Percentiles rank a stretch among this genome's conserved stretches.
Conservation (phyloP, 352 stramenopile species). For the Globisporangium paroecandrum region DNA sequence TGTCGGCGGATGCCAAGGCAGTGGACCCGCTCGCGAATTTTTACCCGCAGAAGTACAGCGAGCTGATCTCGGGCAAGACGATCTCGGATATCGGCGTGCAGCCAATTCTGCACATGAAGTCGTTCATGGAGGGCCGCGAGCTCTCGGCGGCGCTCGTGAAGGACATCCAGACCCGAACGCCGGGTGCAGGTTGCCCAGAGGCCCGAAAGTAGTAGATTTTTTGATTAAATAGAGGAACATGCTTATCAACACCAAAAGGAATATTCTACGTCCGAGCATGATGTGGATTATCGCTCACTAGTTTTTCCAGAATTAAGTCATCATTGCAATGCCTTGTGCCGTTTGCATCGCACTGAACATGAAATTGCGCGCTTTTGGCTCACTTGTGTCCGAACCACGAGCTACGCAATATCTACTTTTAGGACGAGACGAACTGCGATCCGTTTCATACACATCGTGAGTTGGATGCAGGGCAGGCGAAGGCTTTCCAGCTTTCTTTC, state of each 20-base stretch:
- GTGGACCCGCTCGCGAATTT: constrained; percentile 82
- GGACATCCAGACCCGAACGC: constrained; percentile 74
- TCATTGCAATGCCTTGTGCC: no score
- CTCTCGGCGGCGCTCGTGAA: constrained; percentile 84
- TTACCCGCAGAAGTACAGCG: constrained; percentile 90
- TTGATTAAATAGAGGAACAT: background rate
- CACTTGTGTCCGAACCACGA: background rate
- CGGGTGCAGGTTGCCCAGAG: constrained; percentile 55
- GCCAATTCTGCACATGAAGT: constrained; percentile 97
- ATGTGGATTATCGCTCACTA: no score
- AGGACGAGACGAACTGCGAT: background rate
- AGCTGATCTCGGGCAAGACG: constrained; percentile 86
- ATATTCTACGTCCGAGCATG: background rate
- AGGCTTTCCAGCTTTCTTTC: background rate
- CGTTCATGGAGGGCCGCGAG: constrained; percentile 90
- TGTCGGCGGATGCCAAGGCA: constrained; percentile 29
- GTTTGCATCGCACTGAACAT: background rate
- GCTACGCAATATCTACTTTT: background rate
- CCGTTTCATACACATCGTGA: background rate
- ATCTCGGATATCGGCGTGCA: constrained; percentile 92
- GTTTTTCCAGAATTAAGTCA: no score
- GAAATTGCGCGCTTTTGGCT: background rate
- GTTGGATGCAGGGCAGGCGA: background rate
- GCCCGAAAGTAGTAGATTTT: constrained; percentile 14
- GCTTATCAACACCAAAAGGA: background rate